These are phyloP conservation scores for Artemisia tridentata DNA, from an alignment of 129 eudicot species.

Conservation along the genomic window DNA sequence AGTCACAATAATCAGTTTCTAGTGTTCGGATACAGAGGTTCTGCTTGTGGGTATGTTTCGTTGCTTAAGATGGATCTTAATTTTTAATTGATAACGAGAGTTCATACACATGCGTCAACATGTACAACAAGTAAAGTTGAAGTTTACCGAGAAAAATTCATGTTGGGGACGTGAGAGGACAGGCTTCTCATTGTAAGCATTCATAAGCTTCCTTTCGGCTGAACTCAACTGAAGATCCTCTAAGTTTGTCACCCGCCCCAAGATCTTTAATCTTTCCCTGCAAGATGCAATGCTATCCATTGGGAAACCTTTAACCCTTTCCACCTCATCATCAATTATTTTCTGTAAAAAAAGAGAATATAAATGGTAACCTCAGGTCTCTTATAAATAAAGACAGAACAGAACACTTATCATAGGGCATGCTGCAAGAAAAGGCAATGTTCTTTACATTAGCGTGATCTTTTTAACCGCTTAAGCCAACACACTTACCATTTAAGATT, in stretches of 20 bases:
- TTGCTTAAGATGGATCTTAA: neutral
- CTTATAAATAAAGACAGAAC: neutral
- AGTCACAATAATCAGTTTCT: neutral
- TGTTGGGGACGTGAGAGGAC: conserved; percentile 98
- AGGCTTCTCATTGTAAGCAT: conserved; percentile 94
- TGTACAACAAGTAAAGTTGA: neutral
- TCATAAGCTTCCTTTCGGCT: conserved; percentile 86
- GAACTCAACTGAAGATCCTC: conserved; percentile 78
- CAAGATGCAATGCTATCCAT: conserved; percentile 68
- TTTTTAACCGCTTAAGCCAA: too few relatives aligned
- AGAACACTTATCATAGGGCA: too few relatives aligned
- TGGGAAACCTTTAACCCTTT: conserved; percentile 72
- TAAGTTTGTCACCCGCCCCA: conserved; percentile 71
- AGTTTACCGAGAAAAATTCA: conserved; percentile 77
- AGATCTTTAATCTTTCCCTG: conserved; percentile 88
- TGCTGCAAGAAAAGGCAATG: too few relatives aligned
- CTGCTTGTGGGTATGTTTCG: conserved; percentile 4
- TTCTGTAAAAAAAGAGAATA: conserved; percentile 42
- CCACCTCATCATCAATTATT: conserved; percentile 80
- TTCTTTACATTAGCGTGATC: too few relatives aligned
- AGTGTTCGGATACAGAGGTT: too few relatives aligned
- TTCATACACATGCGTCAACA: too few relatives aligned
- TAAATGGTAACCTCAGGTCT: neutral
- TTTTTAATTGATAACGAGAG: neutral
- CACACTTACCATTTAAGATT: too few relatives aligned